Evolutionary conservation across 768 basidiomycete species (phyloP), one percentile per base, ranked within the genome.

Genomic region (Naganishia vaughanmartiniae): DNA sequence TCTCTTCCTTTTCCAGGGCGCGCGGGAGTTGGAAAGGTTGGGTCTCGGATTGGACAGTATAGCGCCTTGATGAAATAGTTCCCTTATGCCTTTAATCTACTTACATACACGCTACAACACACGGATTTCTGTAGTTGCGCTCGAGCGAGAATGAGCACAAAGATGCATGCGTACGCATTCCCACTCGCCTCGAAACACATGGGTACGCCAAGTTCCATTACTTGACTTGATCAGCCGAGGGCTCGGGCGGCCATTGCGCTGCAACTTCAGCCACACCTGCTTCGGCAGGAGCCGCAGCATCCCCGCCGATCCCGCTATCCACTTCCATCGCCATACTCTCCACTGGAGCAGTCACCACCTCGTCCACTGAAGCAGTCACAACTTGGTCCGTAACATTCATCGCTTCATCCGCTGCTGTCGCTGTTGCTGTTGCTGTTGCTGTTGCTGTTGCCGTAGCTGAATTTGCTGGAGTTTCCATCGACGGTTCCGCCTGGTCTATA

Each of bases 11-110:
- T 17, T 26, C 17, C 15, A 67, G 66, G 24, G 51, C 51, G 4
- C 53, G 51, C 21, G 66, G 66, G 2, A 31, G 28, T 17, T 67
- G 66, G 66, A 67, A 67, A 54, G 66, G 48, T 26, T 51, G 24
- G n/a, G 24, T 21, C 5, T 51, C 19, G 24, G 48, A 51, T 24
- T 42, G 36, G 17, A 42, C 42, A 42, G 42, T 42, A 42, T 42
- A 11, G 15, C n/a, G 14, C 48, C n/a, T 21, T 12, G n/a, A 51
- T 51, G 48, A 36, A 36, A 36, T 36, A 6, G 12, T 36, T 5
- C 12, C 36, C 36, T 36, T 36, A 10, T 15, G 46, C 46, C 6
- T 17, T 46, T 5, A 46, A 21, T 19, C 9, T 46, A 17, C 17
- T 7, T 46, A 10, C 7, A 46, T 21, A 5, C 6, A 10, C 21